Base-by-base conservation (phyloP, 148 eudicot genomes). In the Dysphania ambrosioides region DNA sequence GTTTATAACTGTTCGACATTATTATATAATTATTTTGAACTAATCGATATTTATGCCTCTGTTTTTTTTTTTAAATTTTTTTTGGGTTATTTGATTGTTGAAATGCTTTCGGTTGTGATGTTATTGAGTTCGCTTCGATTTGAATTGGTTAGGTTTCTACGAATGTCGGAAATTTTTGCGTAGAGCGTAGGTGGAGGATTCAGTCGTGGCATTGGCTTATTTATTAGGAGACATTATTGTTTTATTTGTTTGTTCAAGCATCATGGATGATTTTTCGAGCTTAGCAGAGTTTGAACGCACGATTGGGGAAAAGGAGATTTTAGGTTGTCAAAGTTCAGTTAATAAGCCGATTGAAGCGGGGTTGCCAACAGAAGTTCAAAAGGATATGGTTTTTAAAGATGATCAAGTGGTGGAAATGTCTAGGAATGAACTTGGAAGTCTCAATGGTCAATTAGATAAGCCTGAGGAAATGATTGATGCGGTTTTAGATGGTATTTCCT, bases 401-500 rank as follows among this genome's bases (percentile, higher is more conserved):
- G 32, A 36, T 21, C 31, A 29, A 42, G 66, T 24, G 68, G 61
- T 58, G 26, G 62, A 21, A 34, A 24, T 73, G 42, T 44, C 29
- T 59, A 63, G 70, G 26, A 56, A 66, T 53, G 75, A 58, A 11
- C 1, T 56, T 42, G 68, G 66, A n/a, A 30, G 32, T 31, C 40
- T 65, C 24, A 63, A 66, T 24, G 31, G 34, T 75, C 8, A 38
- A 26, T 5, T 64, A 32, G 68, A 21, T 57, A 38, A 80, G 44
- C 55, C 72, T 0, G 18, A 30, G 56, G 15, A 38, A 27, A 7
- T 66, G 38, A 42, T 47, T 32, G 51, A 57, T 49, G 64, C n/a
- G 73, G 31, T 23, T 38, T 34, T 53, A 2, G 77, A 65, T 7
- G 36, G 47, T 65, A 42, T 30, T 27, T 32, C 31, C 21, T 32